Base-by-base conservation (phyloP, 331 rosid species). In the Quercus phellos region DNA sequence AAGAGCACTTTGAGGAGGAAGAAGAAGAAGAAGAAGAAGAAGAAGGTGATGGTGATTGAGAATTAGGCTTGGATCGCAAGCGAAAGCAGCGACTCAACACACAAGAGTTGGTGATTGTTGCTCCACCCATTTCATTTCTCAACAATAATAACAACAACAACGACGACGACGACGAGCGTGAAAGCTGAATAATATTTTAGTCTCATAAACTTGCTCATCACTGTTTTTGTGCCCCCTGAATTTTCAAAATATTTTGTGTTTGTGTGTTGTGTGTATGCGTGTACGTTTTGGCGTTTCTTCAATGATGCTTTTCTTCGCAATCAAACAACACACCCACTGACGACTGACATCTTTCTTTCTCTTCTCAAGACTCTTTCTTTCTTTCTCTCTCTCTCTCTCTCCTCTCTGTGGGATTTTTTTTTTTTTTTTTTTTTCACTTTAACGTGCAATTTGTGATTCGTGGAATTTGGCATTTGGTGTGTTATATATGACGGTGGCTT, bases 301-400 rank as follows among this genome's bases (percentile, higher is more conserved):
- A 82, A 92, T 88, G 82, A 92, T 88, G 79, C 90, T 87, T 91
- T 92, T 78, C 89, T 88, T 90, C 85, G 82, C 78, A 85, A 94
- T 58, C 83, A 83, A 89, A 29, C 66, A 58, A 79, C 63, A 46
- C 68, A 80, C 63, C 77, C 78, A 84, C 81, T 14, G 17, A 38
- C 74, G 17, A 46, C 53, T 46, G 53, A 46, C 16, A 46, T 22
- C 53, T 76, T 5, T 71, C 61, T 64, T 51, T 64, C 58, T 72
- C 42, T 54, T 38, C 46, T 38, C 46, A 8, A 38, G 12, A 38
- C 46, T 51, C 71, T 68, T 80, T 74, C 67, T 30, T 64, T 32
- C 17, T 50, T 55, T 29, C 51, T 18, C 2, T 18, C 0, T 73
- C 27, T 4, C 17, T 18, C 51, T 76, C 11, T 70, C 60, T 64